Base-by-base conservation (phyloP, 176 grass and related monocot species). In the Ensete glaucum region DNA sequence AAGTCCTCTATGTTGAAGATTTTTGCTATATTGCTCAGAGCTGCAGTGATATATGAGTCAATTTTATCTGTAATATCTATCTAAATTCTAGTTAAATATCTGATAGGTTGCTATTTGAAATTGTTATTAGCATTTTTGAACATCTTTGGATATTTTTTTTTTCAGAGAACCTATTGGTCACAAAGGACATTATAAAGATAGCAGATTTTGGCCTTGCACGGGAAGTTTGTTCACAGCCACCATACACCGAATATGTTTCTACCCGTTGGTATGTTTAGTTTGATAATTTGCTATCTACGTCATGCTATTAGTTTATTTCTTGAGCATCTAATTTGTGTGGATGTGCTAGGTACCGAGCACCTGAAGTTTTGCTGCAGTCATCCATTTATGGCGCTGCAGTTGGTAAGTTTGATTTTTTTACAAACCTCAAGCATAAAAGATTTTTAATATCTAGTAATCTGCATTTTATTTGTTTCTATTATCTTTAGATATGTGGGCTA, bases 181-280 rank as follows among this genome's bases (percentile, higher is more conserved):
- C 90, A 77, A 99, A 99, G 81, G 79, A 85, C 66, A 52, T 86
- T 27, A 91, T 99, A 86, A 99, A 99, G 81, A 90, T 99, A 72
- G 91, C 91, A 55, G 96, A 99, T 79, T 99, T 99, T 86, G 96
- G 96, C 50, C 86, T 99, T 74, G 91, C 91, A 53, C 89, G 91
- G 58, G 96, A 99, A 91, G 81, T 95, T 81, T 86, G 84, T 76
- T 94, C 91, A 66, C 76, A 77, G 52, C 86, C 96, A 77, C 96
- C 96, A 64, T 99, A 87, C 76, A 99, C 96, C 58, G 96, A 99
- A 88, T 99, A 99, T 82, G 96, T 99, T 56, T 99, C 96, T 70
- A 99, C 96, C 71, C 90, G 96, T 54, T 99, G 96, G 96, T 95
- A 78, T 43, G 69, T 9, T 57, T 50, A 16, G 53, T 70, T 43